These are phyloP conservation scores for Boletus semigastroideus DNA, from an alignment of 1,284 basidiomycete species.

Conservation along the genomic window DNA sequence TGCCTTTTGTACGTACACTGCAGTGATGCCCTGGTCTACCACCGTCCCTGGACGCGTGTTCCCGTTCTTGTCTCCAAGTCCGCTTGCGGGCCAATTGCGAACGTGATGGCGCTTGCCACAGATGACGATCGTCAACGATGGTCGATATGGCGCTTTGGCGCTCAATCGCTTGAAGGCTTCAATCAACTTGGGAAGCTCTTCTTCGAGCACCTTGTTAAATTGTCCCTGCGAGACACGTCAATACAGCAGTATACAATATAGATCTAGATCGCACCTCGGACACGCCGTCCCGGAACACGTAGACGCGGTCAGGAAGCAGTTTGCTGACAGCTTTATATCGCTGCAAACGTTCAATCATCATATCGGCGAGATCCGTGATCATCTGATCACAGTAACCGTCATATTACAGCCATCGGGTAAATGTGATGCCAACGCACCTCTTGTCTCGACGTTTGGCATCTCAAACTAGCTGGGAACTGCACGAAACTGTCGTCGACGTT, in stretches of 20 bases:
- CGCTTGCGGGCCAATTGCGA: constrained; percentile 55
- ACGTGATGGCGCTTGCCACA: constrained; percentile 83
- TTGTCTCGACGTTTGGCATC: constrained; percentile 63
- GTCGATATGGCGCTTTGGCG: constrained; percentile 47
- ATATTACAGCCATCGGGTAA: background rate
- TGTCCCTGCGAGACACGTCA: constrained; percentile 52
- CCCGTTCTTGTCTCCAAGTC: constrained; percentile 56
- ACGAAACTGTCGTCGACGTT: constrained; percentile 64
- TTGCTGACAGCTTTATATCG: constrained; percentile 55
- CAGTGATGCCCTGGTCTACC: constrained; percentile 71
- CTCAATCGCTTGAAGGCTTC: constrained; percentile 58
- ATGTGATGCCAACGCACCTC: constrained; percentile 48
- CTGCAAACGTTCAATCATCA: constrained; percentile 67
- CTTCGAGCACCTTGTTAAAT: constrained; percentile 55
- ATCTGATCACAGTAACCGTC: constrained; percentile 44
- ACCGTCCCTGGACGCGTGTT: constrained; percentile 76
- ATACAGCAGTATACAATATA: background rate
- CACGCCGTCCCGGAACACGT: constrained; percentile 65
- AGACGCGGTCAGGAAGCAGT: constrained; percentile 56
- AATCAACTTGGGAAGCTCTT: constrained; percentile 61
- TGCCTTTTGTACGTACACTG: constrained; percentile 44
- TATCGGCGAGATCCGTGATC: constrained; percentile 59
- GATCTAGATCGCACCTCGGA: constrained; percentile 53
- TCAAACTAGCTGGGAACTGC: constrained; percentile 68
- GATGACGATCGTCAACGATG: constrained; percentile 67